These are phyloP conservation scores for Lyophyllum semitale DNA, from an alignment of 768 basidiomycete species.

Conservation along the genomic window DNA sequence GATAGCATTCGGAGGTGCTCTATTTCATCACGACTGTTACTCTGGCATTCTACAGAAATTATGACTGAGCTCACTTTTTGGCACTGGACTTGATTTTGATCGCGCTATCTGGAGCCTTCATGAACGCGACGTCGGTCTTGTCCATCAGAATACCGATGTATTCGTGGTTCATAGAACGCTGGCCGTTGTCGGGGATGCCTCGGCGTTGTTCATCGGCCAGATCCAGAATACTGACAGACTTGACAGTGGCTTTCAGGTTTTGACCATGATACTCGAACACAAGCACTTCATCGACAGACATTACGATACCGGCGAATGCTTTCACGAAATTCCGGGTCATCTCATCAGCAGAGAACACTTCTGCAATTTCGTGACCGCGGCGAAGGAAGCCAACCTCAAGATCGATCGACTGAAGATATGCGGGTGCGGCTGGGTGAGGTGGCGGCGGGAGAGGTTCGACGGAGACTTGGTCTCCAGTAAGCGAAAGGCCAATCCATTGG, in stretches of 20 bases:
- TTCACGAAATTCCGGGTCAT: slow-evolving; percentile 75
- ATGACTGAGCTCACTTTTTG: slow-evolving; percentile 63
- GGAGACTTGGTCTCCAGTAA: slow-evolving; percentile 73
- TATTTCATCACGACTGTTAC: slow-evolving; percentile 26
- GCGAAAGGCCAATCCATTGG: slow-evolving; percentile 87
- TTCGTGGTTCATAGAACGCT: slow-evolving; percentile 25
- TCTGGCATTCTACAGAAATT: not conserved
- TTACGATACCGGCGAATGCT: slow-evolving; percentile 71
- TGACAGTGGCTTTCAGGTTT: slow-evolving; percentile 72
- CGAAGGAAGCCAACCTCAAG: slow-evolving; percentile 73
- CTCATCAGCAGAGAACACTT: slow-evolving; percentile 87
- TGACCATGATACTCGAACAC: slow-evolving; percentile 90
- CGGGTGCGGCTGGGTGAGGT: slow-evolving; percentile 48
- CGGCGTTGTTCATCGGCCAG: slow-evolving; percentile 62
- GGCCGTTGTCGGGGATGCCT: slow-evolving; percentile 29
- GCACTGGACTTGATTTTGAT: slow-evolving; percentile 93
- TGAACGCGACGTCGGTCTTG: slow-evolving; percentile 87
- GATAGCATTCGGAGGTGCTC: slow-evolving; percentile 91
- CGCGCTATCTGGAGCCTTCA: slow-evolving; percentile 77
- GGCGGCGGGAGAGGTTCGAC: slow-evolving; percentile 63
- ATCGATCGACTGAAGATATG: slow-evolving; percentile 78
- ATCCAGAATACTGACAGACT: slow-evolving; percentile 59
- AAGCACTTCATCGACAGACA: slow-evolving; percentile 68
- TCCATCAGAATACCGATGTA: slow-evolving; percentile 81
- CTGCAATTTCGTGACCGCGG: slow-evolving; percentile 52